Evolutionary conservation across 306 rosid species (phyloP).

Genomic region (Dryas octopetala): DNA sequence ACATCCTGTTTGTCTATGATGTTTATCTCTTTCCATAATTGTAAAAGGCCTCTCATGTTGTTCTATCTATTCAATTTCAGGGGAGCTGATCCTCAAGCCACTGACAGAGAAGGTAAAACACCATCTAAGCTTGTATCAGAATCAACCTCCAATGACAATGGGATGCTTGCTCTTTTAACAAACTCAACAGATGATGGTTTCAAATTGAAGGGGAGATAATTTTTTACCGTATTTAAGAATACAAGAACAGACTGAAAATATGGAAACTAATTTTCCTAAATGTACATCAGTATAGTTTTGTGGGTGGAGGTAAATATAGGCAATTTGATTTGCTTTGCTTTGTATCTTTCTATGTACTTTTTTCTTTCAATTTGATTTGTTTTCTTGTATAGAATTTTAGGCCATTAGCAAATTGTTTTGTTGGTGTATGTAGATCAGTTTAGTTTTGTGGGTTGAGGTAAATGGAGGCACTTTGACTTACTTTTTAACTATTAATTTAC

Average conservation of each 20-base stretch:
- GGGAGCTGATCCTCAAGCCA: slow-evolving; percentile 52
- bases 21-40: not conserved
- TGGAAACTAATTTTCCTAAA: slow-evolving; percentile 1
- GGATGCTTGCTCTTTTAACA: slow-evolving; percentile 40
- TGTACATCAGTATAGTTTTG: slow-evolving; percentile 5
- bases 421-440: not conserved
- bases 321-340: not conserved
- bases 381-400: not conserved
- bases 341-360: not conserved
- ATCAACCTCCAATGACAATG: slow-evolving; percentile 37
- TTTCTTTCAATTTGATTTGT: not conserved
- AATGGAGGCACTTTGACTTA: not conserved
- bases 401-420: not conserved
- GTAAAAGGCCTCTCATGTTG: not conserved
- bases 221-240: no score
- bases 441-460: not conserved
- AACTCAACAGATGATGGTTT: slow-evolving; percentile 35
- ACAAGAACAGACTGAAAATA: not conserved
- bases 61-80: slow-evolving; percentile 38
- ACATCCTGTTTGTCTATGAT: not conserved
- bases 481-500: not conserved
- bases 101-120: slow-evolving; percentile 57
- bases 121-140: slow-evolving; percentile 51
- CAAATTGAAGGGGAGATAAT: not conserved
- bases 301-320: not conserved